phyloP scores from a whole-genome alignment of 2,329 filamentous ascomycete species.

The Bretziella fagacearum region DNA sequence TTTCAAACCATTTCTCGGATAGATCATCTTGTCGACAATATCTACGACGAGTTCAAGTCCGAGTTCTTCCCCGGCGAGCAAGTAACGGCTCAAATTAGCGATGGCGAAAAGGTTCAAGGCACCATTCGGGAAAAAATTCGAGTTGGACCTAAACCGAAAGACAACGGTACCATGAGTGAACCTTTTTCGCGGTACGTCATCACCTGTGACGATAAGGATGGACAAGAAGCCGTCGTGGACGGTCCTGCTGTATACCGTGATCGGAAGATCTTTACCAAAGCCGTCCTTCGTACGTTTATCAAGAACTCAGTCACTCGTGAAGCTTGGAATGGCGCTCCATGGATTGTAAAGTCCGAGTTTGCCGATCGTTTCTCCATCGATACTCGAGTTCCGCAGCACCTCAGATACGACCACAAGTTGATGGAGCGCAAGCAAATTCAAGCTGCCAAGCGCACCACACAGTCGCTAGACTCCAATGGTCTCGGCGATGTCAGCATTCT shows the following conservation, averaged over 20 bases:
- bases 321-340: conserved; percentile 89
- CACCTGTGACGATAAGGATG: conserved; percentile 48
- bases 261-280: conserved; percentile 84
- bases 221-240: conserved; percentile 62
- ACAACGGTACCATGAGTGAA: conserved; percentile 52
- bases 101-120: conserved; percentile 53
- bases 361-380: conserved; percentile 74
- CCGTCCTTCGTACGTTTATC: conserved; percentile 82
- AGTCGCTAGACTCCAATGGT: conserved; percentile 28
- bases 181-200: conserved; percentile 71
- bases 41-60: conserved; percentile 65
- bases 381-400: conserved; percentile 65
- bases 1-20: conserved; percentile 80
- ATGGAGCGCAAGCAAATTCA: conserved; percentile 59
- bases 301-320: conserved; percentile 88
- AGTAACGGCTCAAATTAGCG: conserved; percentile 54
- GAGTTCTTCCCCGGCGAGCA: conserved; percentile 85
- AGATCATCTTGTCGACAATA: conserved; percentile 56
- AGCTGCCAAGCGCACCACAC: conserved; percentile 43
- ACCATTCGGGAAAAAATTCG: conserved; percentile 72
- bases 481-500: conserved; percentile 15
- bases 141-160: conserved; percentile 43
- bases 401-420: conserved; percentile 65
- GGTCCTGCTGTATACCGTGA: conserved; percentile 72
- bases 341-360: conserved; percentile 78